Conservation (phyloP, 2,329 filamentous ascomycete genomes). For the Tolypocladium tropicale region DNA sequence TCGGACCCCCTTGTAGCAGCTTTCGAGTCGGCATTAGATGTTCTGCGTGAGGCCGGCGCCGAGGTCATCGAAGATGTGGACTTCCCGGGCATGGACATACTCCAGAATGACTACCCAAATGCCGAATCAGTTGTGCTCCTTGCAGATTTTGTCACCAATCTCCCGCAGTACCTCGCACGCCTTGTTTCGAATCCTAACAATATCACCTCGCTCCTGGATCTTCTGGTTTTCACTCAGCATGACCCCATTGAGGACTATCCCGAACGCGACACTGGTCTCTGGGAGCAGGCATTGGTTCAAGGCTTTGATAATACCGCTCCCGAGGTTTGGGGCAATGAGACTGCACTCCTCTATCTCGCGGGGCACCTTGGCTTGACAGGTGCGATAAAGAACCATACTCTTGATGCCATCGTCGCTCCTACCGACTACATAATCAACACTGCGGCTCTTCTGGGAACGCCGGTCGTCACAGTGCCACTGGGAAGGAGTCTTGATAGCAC, state of each 20-base stretch:
- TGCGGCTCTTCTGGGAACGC: conserved; percentile 29
- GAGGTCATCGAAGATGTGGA: conserved; percentile 36
- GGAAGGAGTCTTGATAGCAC: conserved; percentile 45
- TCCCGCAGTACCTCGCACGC: not conserved
- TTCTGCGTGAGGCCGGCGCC: conserved; percentile 45
- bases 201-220: not conserved
- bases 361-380: not conserved
- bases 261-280: not conserved
- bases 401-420: not conserved
- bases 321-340: not conserved
- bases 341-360: not conserved
- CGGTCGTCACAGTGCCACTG: conserved; percentile 51
- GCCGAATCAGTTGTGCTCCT: conserved; percentile 23
- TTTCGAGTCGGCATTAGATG: conserved; percentile 28
- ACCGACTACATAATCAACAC: not conserved
- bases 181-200: not conserved
- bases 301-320: not conserved
- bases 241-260: not conserved
- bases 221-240: not conserved
- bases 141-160: conserved; percentile 41
- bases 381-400: not conserved
- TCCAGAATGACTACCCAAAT: conserved; percentile 14
- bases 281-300: conserved; percentile 35
- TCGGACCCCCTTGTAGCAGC: not conserved
- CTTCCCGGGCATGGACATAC: conserved; percentile 22